Conservation (phyloP, 2,329 filamentous ascomycete genomes). For the Cryphonectria japonica region DNA sequence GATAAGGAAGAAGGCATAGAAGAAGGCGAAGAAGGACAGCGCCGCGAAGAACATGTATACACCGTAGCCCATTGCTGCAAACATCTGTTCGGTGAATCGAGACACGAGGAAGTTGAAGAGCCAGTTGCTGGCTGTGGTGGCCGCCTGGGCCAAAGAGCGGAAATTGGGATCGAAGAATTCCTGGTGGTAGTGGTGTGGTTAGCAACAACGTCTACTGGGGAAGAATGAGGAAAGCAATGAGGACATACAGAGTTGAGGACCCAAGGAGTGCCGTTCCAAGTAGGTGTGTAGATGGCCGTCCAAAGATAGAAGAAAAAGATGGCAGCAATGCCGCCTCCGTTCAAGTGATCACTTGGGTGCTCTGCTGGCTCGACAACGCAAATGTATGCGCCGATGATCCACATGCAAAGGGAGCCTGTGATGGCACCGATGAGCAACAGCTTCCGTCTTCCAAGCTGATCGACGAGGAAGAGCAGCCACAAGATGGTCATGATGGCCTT, state of each 20-base stretch:
- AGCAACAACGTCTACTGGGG: background rate
- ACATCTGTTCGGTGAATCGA: conserved; percentile 70
- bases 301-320: conserved; percentile 76
- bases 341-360: conserved; percentile 37
- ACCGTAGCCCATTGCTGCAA: conserved; percentile 59
- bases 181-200: background rate
- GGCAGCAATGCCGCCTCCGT: conserved; percentile 56
- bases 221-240: background rate
- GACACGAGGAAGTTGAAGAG: conserved; percentile 72
- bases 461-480: conserved; percentile 72
- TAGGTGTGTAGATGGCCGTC: conserved; percentile 72
- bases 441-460: conserved; percentile 57
- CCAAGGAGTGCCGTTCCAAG: conserved; percentile 77
- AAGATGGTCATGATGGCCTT: conserved; percentile 71
- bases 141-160: conserved; percentile 72
- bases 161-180: conserved; percentile 77
- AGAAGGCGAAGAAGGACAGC: conserved; percentile 60
- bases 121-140: conserved; percentile 74
- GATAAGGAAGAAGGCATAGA: conserved; percentile 65
- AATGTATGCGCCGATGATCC: conserved; percentile 66
- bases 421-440: conserved; percentile 67
- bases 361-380: conserved; percentile 48
- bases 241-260: conserved; percentile 62
- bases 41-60: conserved; percentile 72
- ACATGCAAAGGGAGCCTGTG: conserved; percentile 65